Percentiles rank a stretch among this genome's conserved stretches.
Evolutionary conservation across 2,329 filamentous ascomycete genomes (phyloP).

Genomic region (Metarhizium rileyi): DNA sequence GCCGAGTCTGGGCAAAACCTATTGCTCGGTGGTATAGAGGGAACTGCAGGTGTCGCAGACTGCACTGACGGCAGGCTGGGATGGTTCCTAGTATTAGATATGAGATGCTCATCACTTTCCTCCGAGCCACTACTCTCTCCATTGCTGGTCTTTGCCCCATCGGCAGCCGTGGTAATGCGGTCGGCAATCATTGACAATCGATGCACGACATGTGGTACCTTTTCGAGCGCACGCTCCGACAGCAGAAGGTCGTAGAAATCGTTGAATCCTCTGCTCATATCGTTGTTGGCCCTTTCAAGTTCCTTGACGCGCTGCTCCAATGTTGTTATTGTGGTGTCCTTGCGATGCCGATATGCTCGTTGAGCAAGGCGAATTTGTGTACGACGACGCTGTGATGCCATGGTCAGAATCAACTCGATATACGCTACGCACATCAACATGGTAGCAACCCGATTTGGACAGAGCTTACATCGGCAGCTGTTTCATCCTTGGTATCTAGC

Average conservation of each 20-base stretch:
- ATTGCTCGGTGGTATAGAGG: not conserved
- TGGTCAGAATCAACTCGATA: not conserved
- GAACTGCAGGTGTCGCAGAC: not conserved
- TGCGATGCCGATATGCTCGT: constrained; percentile 73
- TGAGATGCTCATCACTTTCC: not conserved
- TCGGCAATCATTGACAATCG: constrained; percentile 48
- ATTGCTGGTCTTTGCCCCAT: constrained; percentile 30
- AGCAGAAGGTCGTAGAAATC: constrained; percentile 54
- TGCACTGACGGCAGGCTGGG: not conserved
- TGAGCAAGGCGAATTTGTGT: constrained; percentile 84
- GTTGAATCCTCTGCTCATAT: constrained; percentile 65
- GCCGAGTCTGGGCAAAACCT: not conserved
- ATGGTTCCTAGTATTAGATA: not conserved
- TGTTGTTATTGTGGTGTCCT: constrained; percentile 69
- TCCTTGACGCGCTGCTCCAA: constrained; percentile 61
- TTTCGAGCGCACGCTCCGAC: constrained; percentile 45
- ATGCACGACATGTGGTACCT: constrained; percentile 45
- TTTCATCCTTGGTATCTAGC: constrained; percentile 68
- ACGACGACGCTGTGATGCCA: constrained; percentile 53
- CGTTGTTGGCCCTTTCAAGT: constrained; percentile 59
- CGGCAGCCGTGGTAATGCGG: constrained; percentile 44
- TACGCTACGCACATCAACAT: not conserved
- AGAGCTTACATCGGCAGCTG: constrained; percentile 65
- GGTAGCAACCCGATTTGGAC: not conserved
- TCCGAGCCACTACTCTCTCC: constrained; percentile 6